Evolutionary conservation across 2,329 filamentous ascomycete genomes (phyloP).

Genomic region (Alternaria ethzedia): DNA sequence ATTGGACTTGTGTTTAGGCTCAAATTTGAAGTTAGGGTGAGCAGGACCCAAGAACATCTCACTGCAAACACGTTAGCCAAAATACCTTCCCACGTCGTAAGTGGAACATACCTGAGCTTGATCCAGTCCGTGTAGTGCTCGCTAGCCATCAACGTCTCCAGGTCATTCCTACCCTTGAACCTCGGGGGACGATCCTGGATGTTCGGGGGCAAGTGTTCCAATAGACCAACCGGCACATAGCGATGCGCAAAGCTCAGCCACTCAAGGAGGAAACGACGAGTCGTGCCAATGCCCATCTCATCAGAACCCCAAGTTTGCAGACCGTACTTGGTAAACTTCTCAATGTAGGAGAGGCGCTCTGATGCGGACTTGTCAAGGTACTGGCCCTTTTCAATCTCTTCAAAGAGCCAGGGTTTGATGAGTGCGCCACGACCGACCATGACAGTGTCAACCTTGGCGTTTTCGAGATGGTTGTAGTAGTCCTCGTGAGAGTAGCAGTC

Average conservation of each 20-base stretch:
- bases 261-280: conserved; percentile 89
- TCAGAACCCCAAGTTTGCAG: conserved; percentile 96
- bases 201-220: conserved; percentile 86
- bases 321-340: conserved; percentile 89
- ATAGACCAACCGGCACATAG: conserved; percentile 86
- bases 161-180: conserved; percentile 82
- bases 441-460: conserved; percentile 85
- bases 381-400: conserved; percentile 90
- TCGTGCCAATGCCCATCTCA: conserved; percentile 90
- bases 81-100: neutral
- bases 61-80: conserved; percentile 55
- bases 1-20: conserved; percentile 97
- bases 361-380: conserved; percentile 93
- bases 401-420: conserved; percentile 98
- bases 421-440: conserved; percentile 97
- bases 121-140: conserved; percentile 97
- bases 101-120: conserved; percentile 80
- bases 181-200: conserved; percentile 89
- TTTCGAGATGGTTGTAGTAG: conserved; percentile 78
- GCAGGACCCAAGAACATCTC: conserved; percentile 97
- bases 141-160: conserved; percentile 92
- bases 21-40: conserved; percentile 88
- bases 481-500: conserved; percentile 94
- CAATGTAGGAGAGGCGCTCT: conserved; percentile 83
- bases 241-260: conserved; percentile 93